Percentiles rank a stretch among this genome's conserved stretches.
phyloP scores from a whole-genome alignment of 2,329 filamentous ascomycete genomes.

The Penicillium sp. region DNA sequence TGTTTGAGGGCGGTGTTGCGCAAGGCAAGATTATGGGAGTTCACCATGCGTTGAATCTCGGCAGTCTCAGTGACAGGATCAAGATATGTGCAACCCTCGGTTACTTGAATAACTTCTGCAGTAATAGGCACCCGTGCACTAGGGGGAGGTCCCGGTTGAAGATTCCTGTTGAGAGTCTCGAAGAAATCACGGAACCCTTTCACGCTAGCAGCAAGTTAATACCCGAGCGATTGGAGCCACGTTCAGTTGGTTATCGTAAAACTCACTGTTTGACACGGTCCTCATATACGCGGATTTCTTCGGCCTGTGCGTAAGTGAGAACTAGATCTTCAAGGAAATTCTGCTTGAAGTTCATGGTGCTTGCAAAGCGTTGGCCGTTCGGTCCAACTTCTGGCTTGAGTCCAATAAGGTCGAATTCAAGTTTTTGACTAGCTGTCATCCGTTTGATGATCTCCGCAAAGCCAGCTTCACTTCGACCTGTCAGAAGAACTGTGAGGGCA shows the following conservation, averaged over 20 bases:
- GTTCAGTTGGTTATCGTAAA: not conserved
- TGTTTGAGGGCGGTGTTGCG: slow-evolving; percentile 35
- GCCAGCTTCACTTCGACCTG: slow-evolving; percentile 75
- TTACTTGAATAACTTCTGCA: slow-evolving; percentile 83
- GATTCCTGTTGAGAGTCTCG: slow-evolving; percentile 68
- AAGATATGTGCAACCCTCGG: slow-evolving; percentile 71
- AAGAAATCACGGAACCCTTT: slow-evolving; percentile 86
- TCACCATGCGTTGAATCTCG: slow-evolving; percentile 86
- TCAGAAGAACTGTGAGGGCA: slow-evolving; percentile 81
- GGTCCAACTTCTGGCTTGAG: slow-evolving; percentile 85
- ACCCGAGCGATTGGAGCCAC: not conserved
- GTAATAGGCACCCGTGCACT: slow-evolving; percentile 65
- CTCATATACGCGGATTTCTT: slow-evolving; percentile 74
- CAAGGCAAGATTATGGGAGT: slow-evolving; percentile 68
- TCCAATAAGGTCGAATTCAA: slow-evolving; percentile 85
- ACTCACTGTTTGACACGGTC: slow-evolving; percentile 61
- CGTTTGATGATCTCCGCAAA: slow-evolving; percentile 79
- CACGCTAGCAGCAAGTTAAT: slow-evolving; percentile 51
- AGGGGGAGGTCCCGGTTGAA: slow-evolving; percentile 44
- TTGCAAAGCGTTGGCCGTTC: slow-evolving; percentile 72
- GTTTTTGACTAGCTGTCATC: slow-evolving; percentile 73
- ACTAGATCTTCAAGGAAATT: slow-evolving; percentile 76
- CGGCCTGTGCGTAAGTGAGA: slow-evolving; percentile 79
- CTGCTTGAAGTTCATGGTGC: slow-evolving; percentile 92
- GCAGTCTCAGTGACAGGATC: slow-evolving; percentile 78